phyloP scores from a whole-genome alignment of 352 stramenopile species.

The Peronospora belbahrii region DNA sequence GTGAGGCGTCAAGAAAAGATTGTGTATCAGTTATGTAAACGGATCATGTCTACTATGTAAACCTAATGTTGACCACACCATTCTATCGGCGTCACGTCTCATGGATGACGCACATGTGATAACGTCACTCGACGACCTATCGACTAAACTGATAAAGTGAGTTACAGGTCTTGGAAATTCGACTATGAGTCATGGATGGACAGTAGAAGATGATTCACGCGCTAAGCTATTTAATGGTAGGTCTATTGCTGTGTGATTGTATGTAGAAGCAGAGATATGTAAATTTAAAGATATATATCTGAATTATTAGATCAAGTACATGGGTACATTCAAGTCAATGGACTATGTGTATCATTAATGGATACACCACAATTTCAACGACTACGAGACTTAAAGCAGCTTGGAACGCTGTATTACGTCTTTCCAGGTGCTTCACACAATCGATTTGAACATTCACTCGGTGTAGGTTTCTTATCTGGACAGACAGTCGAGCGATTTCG shows the following conservation, averaged over 20 bases:
- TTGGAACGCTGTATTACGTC: conserved; percentile 86
- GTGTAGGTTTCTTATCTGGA: conserved; percentile 91
- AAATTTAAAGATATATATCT: neutral
- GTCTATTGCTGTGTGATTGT: neutral
- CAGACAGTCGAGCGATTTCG: conserved; percentile 82
- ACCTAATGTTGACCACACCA: too few species aligned
- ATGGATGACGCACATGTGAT: too few species aligned
- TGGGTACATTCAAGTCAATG: conserved; percentile 72
- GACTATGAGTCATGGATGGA: conserved; percentile 17
- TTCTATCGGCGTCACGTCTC: too few species aligned
- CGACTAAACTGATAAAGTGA: too few species aligned
- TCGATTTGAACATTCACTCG: conserved; percentile 94
- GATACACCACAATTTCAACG: conserved; percentile 92
- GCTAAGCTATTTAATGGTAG: conserved; percentile 66
- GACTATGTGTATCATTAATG: conserved; percentile 79
- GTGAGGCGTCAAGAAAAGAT: too few species aligned
- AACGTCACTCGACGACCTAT: too few species aligned
- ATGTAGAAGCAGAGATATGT: neutral
- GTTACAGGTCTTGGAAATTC: too few species aligned
- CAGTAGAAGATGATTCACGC: conserved; percentile 18
- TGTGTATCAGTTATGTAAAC: conserved; percentile 1
- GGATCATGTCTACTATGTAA: neutral
- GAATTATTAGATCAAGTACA: conserved; percentile 59
- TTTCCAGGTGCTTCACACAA: conserved; percentile 88
- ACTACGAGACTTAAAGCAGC: conserved; percentile 91